Conservation (phyloP, 495 filamentous ascomycete species). For the Bathelium albidoporum region DNA sequence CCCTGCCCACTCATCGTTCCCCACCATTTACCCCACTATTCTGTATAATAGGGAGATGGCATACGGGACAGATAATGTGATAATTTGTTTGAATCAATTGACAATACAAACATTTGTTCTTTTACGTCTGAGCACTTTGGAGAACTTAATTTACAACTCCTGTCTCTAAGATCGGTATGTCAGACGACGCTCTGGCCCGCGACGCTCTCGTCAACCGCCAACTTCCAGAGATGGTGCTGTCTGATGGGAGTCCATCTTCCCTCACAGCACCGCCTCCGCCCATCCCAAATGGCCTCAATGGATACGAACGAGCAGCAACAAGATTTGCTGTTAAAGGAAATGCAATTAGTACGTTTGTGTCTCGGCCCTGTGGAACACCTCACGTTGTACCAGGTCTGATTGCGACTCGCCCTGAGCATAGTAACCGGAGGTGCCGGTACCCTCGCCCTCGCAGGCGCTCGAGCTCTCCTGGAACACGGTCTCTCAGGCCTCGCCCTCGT, state of each 20-base stretch:
- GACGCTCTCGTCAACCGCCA: constrained; percentile 24
- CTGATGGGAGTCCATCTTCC: constrained; percentile 38
- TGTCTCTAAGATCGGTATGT: constrained; percentile 19
- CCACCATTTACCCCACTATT: constrained; percentile 1
- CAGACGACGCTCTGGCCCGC: constrained; percentile 20
- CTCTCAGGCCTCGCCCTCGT: constrained; percentile 49
- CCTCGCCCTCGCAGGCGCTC: constrained; percentile 48
- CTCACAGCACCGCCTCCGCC: constrained; percentile 40
- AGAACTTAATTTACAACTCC: too few relatives aligned
- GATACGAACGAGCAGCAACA: constrained; percentile 40
- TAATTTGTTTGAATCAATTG: too few relatives aligned
- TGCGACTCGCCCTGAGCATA: constrained; percentile 10
- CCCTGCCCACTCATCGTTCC: neutral
- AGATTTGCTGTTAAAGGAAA: constrained; percentile 55
- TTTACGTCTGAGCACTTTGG: too few relatives aligned
- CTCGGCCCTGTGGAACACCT: neutral
- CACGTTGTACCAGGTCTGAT: neutral
- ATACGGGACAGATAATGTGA: neutral
- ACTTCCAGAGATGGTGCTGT: constrained; percentile 51
- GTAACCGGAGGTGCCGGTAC: constrained; percentile 62
- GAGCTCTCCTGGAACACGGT: constrained; percentile 65
- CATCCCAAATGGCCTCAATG: constrained; percentile 32
- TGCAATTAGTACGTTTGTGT: constrained; percentile 39
- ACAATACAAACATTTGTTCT: neutral
- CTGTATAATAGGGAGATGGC: neutral